Evolutionary conservation across 441 rosid genomes (phyloP).

Genomic region (Rhodomyrtus psidioides): DNA sequence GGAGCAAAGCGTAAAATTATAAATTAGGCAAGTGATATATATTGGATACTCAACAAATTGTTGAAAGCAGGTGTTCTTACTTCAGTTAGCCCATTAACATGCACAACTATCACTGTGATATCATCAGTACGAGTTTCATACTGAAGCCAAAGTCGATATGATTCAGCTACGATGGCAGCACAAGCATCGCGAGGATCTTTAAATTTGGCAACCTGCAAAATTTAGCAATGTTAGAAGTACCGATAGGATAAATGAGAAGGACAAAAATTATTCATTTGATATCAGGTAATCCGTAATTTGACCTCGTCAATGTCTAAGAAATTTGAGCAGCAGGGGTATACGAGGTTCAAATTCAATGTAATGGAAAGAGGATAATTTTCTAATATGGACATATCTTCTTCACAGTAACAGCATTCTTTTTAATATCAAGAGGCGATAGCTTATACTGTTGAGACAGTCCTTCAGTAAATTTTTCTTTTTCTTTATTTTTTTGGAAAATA

Average conservation of each 20-base stretch:
- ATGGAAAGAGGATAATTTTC: neutral
- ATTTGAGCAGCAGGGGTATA: neutral
- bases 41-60: neutral
- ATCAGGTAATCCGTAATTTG: neutral
- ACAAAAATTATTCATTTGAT: neutral
- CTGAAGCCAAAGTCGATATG: slow-evolving; percentile 98
- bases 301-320: neutral
- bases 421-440: neutral
- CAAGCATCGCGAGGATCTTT: slow-evolving; percentile 99
- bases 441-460: neutral
- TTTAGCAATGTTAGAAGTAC: neutral
- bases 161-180: slow-evolving; percentile 99
- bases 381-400: neutral
- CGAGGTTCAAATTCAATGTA: neutral
- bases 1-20: neutral
- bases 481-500: neutral
- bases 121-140: slow-evolving; percentile 99
- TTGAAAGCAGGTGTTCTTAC: slow-evolving; percentile 32
- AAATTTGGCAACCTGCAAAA: slow-evolving; percentile 78
- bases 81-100: slow-evolving; percentile 63
- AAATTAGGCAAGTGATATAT: neutral
- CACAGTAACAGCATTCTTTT: neutral
- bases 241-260: neutral
- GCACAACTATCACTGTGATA: slow-evolving; percentile 94
- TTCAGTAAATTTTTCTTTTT: neutral